Evolutionary conservation across 2,329 filamentous ascomycete species (phyloP), one percentile per base, ranked within the genome.

Genomic region (Fusarium xyrophilum): DNA sequence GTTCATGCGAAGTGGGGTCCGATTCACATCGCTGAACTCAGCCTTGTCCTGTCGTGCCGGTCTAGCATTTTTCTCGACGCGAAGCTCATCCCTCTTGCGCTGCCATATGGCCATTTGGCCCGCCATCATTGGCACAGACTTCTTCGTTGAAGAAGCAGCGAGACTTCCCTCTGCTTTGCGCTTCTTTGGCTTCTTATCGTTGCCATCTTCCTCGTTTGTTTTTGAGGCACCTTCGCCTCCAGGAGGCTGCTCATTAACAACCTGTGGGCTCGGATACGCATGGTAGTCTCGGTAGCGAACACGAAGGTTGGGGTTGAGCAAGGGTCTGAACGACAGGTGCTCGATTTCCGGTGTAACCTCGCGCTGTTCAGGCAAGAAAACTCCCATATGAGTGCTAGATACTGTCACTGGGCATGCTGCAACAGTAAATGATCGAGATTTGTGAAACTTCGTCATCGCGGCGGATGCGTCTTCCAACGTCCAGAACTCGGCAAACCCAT

Each of bases 401-500:
- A 93, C 84, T 14, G 86, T 84, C 19, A 93, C 90, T 1, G 89
- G 86, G 68, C 88, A 90, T 5, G 90, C 92, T 1, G 89, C 89
- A 65, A 96, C 92, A 4, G 90, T 93, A 73, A 95, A 95, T 51
- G 89, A 90, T 14, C 92, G 87, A 30, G 89, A 88, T 35, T 89
- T 89, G 39, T 88, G 87, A 71, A 91, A 90, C 69, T 93, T 92
- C 25, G 85, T 83, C 74, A 94, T 80, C 7, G 93, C 93, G 25
- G 89, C 90, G 76, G 89, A 85, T 4, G 93, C 91, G 76, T 96
- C 92, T 76, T 91, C 88, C 21, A 93, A 82, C 1, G 88, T 91
- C 72, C 88, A 89, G 75, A 94, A 96, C 77, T 96, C 93, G 2
- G 89, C 93, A 78, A 96, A 96, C 0, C 92, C 93, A 72, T 93